Conservation (phyloP, 495 filamentous ascomycete species). For the Aspergillus haitiensis region DNA sequence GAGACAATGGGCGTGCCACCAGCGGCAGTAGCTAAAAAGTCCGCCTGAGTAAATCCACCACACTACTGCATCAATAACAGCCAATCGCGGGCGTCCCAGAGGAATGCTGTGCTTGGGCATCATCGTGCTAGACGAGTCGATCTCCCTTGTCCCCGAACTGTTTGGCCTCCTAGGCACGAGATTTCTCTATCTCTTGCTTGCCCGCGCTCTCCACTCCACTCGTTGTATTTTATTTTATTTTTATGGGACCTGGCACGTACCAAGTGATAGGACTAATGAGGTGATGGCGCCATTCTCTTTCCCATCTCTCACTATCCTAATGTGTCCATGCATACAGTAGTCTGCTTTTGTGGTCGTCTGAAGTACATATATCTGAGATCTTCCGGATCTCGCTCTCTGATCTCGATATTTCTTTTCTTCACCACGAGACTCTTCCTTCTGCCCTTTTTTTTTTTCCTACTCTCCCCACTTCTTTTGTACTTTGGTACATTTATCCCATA, state of each 20-base stretch:
- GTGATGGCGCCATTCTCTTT: neutral
- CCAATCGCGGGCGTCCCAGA: slow-evolving; percentile 7
- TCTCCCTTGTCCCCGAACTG: slow-evolving; percentile 25
- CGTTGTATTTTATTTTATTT: slow-evolving; percentile 7
- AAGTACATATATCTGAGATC: slow-evolving; percentile 22
- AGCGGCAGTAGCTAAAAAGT: slow-evolving; percentile 24
- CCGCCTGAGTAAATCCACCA: slow-evolving; percentile 9
- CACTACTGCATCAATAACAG: slow-evolving; percentile 8
- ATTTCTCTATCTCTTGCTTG: slow-evolving; percentile 5
- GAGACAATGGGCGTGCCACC: slow-evolving; percentile 30
- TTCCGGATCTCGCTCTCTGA: slow-evolving; percentile 13
- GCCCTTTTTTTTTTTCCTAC: slow-evolving; percentile 5
- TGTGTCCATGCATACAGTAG: slow-evolving; percentile 4
- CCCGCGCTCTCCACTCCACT: slow-evolving; percentile 8
- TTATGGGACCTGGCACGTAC: slow-evolving; percentile 6
- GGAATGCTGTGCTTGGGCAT: slow-evolving; percentile 22
- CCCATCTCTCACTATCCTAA: neutral
- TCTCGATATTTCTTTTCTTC: slow-evolving; percentile 12
- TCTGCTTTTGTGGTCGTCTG: neutral
- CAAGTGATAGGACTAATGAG: neutral
- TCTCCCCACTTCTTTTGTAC: slow-evolving; percentile 7
- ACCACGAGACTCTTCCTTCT: slow-evolving; percentile 3
- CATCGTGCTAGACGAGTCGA: slow-evolving; percentile 22
- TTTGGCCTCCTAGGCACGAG: slow-evolving; percentile 22
- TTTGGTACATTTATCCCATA: too few species aligned